Evolutionary conservation across 441 rosid species (phyloP), one percentile per base, ranked within the genome.

Genomic region (Metrosideros polymorpha): DNA sequence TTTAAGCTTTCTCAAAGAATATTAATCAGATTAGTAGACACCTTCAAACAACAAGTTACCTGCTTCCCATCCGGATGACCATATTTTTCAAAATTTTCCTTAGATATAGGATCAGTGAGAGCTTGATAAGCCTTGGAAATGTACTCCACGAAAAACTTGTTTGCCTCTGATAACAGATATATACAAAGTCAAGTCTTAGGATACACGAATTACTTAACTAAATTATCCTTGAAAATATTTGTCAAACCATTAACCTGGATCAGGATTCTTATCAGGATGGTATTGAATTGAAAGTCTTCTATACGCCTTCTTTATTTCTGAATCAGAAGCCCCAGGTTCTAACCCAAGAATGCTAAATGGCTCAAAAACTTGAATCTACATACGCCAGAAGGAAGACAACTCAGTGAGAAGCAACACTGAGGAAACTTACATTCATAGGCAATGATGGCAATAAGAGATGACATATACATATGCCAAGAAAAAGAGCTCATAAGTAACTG

Each of bases 41-140:
- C 30, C 87, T 85, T 56, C 51, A 77, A 86, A 87, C 39, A 29
- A 75, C 53, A 29, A 82, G 43, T 89, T 88, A 95, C 99, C 97
- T 96, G 99, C 91, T 97, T 96, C 56, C 99, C 99, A 91, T 98
- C 99, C 4, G 99, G 99, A 92, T 98, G 99, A 56, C 99, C 99
- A 85, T 98, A 98, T 90, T 96, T 98, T 92, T 98, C 99, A 91
- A 91, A 98, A 92, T 97, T 98, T 93, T 98, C 99, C 55, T 97
- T 98, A 75, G 99, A 96, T 66, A 94, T 59, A 14, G 99, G 98
- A 90, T 98, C 99, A 45, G 99, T 98, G 83, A 98, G 91, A 82
- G 99, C 99, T 88, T 98, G 99, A 91, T 96, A 98, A 85, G 99
- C 99, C 94, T 98, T 97, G 83, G 98, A 93, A 91, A 98, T 95